These are phyloP conservation scores for Rugonectria rugulosa DNA, from an alignment of 2,329 filamentous ascomycete genomes.

Conservation along the genomic window DNA sequence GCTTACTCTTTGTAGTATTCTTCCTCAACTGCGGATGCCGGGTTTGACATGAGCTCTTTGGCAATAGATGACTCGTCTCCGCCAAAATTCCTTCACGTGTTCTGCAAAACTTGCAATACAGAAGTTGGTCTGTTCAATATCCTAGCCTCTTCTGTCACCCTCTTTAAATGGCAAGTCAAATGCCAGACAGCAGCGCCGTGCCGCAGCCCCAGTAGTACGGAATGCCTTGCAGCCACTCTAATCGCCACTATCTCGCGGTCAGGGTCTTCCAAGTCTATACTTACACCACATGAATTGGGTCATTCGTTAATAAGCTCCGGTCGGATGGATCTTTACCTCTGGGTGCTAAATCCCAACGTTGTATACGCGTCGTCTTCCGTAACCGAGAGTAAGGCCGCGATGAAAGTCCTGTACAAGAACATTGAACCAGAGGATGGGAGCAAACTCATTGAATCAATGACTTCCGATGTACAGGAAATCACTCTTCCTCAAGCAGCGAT, in stretches of 20 bases:
- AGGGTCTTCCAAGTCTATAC: conserved; percentile 63
- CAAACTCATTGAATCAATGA: conserved; percentile 57
- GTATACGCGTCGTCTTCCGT: conserved; percentile 55
- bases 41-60: conserved; percentile 40
- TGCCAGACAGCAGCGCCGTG: conserved; percentile 43
- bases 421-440: conserved; percentile 55
- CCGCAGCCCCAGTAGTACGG: conserved; percentile 49
- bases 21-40: conserved; percentile 40
- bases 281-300: conserved; percentile 48
- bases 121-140: conserved; percentile 58
- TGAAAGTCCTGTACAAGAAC: conserved; percentile 62
- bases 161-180: conserved; percentile 67
- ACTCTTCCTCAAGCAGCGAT: conserved; percentile 61
- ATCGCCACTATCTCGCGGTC: conserved; percentile 62
- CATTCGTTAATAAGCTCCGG: conserved; percentile 4
- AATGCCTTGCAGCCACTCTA: conserved; percentile 63
- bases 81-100: conserved; percentile 48
- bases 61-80: conserved; percentile 35
- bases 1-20: conserved; percentile 49
- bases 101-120: conserved; percentile 54
- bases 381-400: conserved; percentile 46
- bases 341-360: conserved; percentile 65
- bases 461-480: conserved; percentile 66
- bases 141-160: conserved; percentile 53
- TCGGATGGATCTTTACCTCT: conserved; percentile 53